These are phyloP conservation scores for Volvox africanus DNA, from an alignment of 139 green algal species.

Conservation along the genomic window DNA sequence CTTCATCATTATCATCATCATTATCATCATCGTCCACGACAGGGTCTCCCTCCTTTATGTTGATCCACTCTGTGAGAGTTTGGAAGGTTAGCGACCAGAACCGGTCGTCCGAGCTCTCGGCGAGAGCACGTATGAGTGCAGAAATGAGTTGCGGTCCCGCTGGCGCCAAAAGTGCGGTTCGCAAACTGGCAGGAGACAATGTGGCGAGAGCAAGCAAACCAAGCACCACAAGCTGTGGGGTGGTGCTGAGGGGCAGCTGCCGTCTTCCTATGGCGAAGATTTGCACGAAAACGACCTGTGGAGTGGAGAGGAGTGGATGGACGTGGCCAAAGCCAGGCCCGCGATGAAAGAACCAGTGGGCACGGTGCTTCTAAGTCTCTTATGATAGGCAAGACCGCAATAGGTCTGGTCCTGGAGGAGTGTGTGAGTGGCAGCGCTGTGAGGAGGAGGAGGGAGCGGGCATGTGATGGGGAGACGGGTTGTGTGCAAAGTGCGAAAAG, in stretches of 20 bases:
- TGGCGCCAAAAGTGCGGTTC: neutral
- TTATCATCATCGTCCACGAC: neutral
- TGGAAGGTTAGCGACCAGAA: neutral
- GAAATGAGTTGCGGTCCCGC: neutral
- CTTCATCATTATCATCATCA: neutral
- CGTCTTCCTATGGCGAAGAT: conserved; percentile 7
- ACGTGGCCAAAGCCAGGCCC: no score
- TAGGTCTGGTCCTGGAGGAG: neutral
- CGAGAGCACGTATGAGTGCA: neutral
- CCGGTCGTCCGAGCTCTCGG: neutral
- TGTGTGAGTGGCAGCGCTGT: neutral
- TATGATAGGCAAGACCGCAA: no score
- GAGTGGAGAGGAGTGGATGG: neutral
- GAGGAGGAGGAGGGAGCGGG: neutral
- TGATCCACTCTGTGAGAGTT: neutral
- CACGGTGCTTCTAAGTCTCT: no score
- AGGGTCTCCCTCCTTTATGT: neutral
- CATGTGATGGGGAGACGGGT: neutral
- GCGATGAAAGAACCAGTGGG: no score
- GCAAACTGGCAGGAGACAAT: neutral
- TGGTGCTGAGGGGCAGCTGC: conserved; percentile 37
- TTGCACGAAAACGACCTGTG: conserved; percentile 19
- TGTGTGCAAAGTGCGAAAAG: neutral
- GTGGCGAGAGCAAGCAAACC: neutral
- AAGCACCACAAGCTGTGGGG: neutral